Conservation (phyloP, 768 basidiomycete genomes). For the Kwoniella europaea region DNA sequence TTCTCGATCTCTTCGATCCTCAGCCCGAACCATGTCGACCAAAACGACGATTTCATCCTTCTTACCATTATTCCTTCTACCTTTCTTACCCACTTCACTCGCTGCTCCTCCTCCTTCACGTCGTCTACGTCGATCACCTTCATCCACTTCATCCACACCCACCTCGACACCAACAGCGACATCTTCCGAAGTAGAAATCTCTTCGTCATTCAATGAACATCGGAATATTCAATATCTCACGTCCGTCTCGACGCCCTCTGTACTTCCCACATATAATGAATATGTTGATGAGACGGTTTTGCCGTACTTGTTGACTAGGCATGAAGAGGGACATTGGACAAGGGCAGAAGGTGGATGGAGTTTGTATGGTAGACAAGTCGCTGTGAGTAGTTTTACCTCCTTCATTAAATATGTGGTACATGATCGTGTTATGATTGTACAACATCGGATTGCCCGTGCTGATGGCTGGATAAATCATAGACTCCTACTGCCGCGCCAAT, state of each 20-base stretch:
- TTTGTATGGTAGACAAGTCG: constrained; percentile 42
- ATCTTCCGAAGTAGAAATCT: neutral
- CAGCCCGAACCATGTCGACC: neutral
- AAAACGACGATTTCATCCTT: constrained; percentile 6
- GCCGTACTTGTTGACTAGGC: constrained; percentile 34
- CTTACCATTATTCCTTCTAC: constrained; percentile 18
- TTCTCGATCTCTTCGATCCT: neutral
- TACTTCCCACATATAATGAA: constrained; percentile 21
- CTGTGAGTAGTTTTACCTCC: constrained; percentile 25
- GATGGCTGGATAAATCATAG: neutral
- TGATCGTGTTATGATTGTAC: neutral
- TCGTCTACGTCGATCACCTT: constrained; percentile 13
- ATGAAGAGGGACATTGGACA: constrained; percentile 32
- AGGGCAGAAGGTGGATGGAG: constrained; percentile 45
- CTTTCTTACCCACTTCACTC: constrained; percentile 1
- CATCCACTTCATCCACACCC: neutral
- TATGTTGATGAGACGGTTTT: constrained; percentile 32
- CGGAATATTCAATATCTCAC: constrained; percentile 28
- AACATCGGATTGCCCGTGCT: neutral
- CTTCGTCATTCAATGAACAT: constrained; percentile 3
- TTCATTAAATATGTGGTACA: neutral
- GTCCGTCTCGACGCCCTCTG: constrained; percentile 20
- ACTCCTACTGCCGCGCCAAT: constrained; percentile 4
- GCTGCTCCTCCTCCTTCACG: constrained; percentile 13
- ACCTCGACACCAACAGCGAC: neutral